Base-by-base conservation (phyloP, 805 yeast species). In the Ogataea corticis region DNA sequence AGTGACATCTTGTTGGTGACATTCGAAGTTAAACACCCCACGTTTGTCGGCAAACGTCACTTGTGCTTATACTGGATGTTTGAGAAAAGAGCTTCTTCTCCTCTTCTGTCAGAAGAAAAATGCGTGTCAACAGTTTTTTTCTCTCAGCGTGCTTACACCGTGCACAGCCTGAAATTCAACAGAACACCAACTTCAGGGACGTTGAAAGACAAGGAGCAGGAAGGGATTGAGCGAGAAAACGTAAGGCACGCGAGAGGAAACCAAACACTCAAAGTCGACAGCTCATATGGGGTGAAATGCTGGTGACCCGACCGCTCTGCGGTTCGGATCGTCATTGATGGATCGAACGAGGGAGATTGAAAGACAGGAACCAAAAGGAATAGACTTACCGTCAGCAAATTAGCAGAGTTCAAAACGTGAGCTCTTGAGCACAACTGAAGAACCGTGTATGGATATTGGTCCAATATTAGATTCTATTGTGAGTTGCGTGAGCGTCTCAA, bases 91-190 rank as follows among this genome's bases (percentile, higher is more conserved):
- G 25, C 25, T 21, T 28, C 18, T 10, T n/a, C n/a, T n/a, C n/a
- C n/a, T n/a, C n/a, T n/a, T n/a, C 35, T 28, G 31, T 28, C 31
- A 28, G 13, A 4, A 12, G 5, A 5, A 21, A 10, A 34, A 28
- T 41, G 33, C 42, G 29, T 44, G 42, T 45, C 48, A 41, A 45
- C 48, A 45, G 21, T 40, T 41, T 45, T 45, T 38, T 44, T 45
- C 32, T 36, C 14, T 18, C 16, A 21, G 30, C 37, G n/a, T n/a
- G 9, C n/a, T 38, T 34, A 28, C 38, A 34, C 25, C 44, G 40
- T 45, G 48, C 37, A 45, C 48, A 45, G 45, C 41, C 48, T 4
- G 7, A 6, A n/a, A 16, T 12, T 7, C 4, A 18, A 17, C n/a
- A 19, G 27, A 13, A 18, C 38, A 33, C 7, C n/a, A n/a, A n/a